Percentiles rank a stretch among this genome's conserved stretches.
Conservation (phyloP, 2,329 filamentous ascomycete species). For the Meredithiella fracta region DNA sequence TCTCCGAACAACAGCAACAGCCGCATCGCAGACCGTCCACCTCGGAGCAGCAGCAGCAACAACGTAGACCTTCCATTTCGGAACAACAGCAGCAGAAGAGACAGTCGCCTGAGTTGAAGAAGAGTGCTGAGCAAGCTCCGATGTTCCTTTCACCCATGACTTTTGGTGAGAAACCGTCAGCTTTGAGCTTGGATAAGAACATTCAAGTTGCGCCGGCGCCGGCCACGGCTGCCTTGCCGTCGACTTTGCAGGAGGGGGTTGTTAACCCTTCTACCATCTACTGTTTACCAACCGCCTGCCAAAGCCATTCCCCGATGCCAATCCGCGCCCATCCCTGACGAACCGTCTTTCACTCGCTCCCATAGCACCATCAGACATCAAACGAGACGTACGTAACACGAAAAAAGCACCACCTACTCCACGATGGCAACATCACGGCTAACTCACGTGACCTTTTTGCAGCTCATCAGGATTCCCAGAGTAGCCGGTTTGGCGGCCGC, state of each 20-base stretch:
- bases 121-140: neutral
- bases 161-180: neutral
- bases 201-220: conserved; percentile 27
- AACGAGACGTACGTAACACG: neutral
- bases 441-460: neutral
- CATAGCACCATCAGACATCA: neutral
- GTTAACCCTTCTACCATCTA: conserved; percentile 39
- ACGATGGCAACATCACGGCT: neutral
- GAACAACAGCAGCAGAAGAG: neutral
- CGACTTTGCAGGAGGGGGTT: conserved; percentile 23
- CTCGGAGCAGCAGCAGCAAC: too few species aligned
- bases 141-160: neutral
- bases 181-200: neutral
- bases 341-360: conserved; percentile 16
- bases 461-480: conserved; percentile 11
- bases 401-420: neutral
- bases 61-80: neutral
- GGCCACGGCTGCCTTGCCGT: conserved; percentile 37
- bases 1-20: neutral
- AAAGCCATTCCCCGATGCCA: conserved; percentile 41
- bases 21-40: too few species aligned
- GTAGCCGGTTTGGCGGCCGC: conserved; percentile 1
- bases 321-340: conserved; percentile 38
- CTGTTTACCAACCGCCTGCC: conserved; percentile 41
- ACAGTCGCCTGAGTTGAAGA: neutral